These are phyloP conservation scores for Hura crepitans DNA, from an alignment of 441 rosid species.

Conservation along the genomic window DNA sequence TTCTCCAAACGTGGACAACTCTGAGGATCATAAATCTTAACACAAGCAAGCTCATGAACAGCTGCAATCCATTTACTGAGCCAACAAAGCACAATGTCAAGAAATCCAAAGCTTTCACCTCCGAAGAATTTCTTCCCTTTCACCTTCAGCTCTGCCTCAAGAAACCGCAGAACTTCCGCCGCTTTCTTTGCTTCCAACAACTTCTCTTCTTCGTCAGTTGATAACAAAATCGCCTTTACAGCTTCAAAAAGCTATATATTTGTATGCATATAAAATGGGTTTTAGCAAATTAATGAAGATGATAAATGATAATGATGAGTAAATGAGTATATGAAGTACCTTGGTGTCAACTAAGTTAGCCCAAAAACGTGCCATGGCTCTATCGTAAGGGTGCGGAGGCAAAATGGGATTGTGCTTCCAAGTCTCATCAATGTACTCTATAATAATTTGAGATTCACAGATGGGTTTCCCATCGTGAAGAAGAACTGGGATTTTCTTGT, in stretches of 20 bases:
- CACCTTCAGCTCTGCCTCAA: conserved; percentile 14
- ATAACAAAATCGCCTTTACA: background rate
- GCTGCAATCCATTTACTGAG: conserved; percentile 14
- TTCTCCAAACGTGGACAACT: background rate
- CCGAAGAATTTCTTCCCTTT: conserved; percentile 39
- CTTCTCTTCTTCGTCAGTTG: conserved; percentile 1
- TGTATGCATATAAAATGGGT: no score
- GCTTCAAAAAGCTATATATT: background rate
- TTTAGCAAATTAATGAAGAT: background rate
- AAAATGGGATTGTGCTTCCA: conserved; percentile 11
- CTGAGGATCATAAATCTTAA: conserved; percentile 15
- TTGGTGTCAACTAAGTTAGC: conserved; percentile 13
- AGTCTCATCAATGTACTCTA: conserved; percentile 16
- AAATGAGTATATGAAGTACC: background rate
- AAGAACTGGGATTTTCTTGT: conserved; percentile 29
- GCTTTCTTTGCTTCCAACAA: no score
- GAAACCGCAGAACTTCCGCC: conserved; percentile 4
- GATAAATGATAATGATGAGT: background rate
- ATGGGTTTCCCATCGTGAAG: conserved; percentile 26
- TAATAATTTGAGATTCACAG: conserved; percentile 20
- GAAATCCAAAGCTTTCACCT: conserved; percentile 35
- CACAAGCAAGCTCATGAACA: conserved; percentile 28
- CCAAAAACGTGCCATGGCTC: conserved; percentile 17
- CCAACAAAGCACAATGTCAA: conserved; percentile 30
- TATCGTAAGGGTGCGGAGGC: conserved; percentile 16